Conservation (phyloP, 2,329 filamentous ascomycete species). For the Talaromyces albobiverticillius region DNA sequence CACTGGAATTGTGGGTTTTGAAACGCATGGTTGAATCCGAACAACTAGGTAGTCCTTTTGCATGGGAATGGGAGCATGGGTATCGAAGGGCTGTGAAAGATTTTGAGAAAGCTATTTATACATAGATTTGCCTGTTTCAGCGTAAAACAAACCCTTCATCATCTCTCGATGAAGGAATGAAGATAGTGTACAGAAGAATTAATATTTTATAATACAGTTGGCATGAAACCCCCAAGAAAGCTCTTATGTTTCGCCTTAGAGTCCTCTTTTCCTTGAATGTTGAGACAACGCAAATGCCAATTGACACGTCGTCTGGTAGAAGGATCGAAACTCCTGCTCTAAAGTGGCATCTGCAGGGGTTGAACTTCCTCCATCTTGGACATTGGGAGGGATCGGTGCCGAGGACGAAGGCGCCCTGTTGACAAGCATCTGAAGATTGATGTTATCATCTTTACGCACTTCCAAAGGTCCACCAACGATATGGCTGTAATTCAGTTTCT, state of each 20-base stretch:
- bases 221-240: not conserved
- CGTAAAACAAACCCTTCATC: not conserved
- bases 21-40: constrained; percentile 55
- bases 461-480: constrained; percentile 32
- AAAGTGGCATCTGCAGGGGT: constrained; percentile 3
- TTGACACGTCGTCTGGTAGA: constrained; percentile 35
- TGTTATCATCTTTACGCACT: constrained; percentile 26
- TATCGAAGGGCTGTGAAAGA: constrained; percentile 33
- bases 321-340: constrained; percentile 29
- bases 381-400: constrained; percentile 1
- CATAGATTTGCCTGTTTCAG: constrained; percentile 9
- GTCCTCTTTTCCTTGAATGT: constrained; percentile 8
- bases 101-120: constrained; percentile 25
- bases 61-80: constrained; percentile 43
- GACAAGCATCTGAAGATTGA: constrained; percentile 30
- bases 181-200: constrained; percentile 17
- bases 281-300: constrained; percentile 36
- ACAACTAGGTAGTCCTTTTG: constrained; percentile 38
- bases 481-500: constrained; percentile 30
- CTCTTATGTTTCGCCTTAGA: not conserved
- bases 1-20: constrained; percentile 56
- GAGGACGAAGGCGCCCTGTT: constrained; percentile 5
- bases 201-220: not conserved
- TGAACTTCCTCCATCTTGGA: constrained; percentile 18
- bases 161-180: not conserved